Evolutionary conservation across 1,284 basidiomycete species (phyloP), one percentile per base, ranked within the genome.

Genomic region (Naganishia liquefaciens): DNA sequence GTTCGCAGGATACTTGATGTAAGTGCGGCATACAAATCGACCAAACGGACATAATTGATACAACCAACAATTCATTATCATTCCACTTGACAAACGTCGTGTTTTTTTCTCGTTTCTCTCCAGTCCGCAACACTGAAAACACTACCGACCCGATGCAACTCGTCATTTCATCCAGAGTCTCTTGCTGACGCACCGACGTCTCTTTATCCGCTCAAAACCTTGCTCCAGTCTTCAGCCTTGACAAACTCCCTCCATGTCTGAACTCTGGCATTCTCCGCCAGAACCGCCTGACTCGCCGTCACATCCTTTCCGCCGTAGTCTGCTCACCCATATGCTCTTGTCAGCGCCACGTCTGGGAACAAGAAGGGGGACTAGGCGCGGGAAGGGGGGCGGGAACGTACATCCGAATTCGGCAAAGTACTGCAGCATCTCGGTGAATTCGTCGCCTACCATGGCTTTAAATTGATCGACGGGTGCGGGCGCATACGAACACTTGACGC

Each of bases 291-390:
- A 28, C 63, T 62, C 9, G 63, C 42, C 7, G 11, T 27, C 40
- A 62, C 21, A 46, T 64, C 58, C 6, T 68, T 64, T n/a, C 62
- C 66, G n/a, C 66, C 66, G 30, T 64, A 68, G 47, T 68, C 66
- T 68, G 52, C 5, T 7, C 11, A 17, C 9, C 40, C 2, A 30
- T 19, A 10, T 15, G n/a, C n/a, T n/a, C n/a, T n/a, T n/a, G 23
- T 33, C 44, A 27, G 43, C 19, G 23, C 6, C 39, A 27, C n/a
- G n/a, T n/a, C n/a, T n/a, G n/a, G n/a, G n/a, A n/a, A n/a, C n/a
- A n/a, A n/a, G n/a, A n/a, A 27, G 30, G 33, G 25, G 39, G n/a
- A 13, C 21, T 23, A 17, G 11, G 25, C n/a, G 6, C 19, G 21
- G 13, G 15, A 21, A 33, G 3, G 33, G 25, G 30, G n/a, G n/a